These are phyloP conservation scores for Metschnikowia orientalis DNA, from an alignment of 805 yeast species.

Conservation along the genomic window DNA sequence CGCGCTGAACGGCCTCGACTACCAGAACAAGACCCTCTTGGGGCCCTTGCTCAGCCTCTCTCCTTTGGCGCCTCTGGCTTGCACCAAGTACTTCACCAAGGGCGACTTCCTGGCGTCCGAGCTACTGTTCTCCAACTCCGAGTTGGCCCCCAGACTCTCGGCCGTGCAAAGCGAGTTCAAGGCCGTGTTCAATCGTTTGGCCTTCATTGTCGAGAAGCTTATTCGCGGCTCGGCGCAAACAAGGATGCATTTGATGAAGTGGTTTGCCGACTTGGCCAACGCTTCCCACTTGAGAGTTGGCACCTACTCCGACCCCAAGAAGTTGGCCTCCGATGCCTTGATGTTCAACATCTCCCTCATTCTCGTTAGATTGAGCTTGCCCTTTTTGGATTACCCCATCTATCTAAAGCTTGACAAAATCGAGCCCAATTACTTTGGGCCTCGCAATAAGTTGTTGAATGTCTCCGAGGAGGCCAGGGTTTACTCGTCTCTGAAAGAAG, in stretches of 20 bases:
- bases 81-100: constrained; percentile 41
- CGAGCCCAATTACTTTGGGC: constrained; percentile 61
- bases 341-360: constrained; percentile 72
- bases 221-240: constrained; percentile 68
- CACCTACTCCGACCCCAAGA: constrained; percentile 65
- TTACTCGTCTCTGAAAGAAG: constrained; percentile 69
- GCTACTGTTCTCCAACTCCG: constrained; percentile 40
- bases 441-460: constrained; percentile 51
- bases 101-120: constrained; percentile 19
- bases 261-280: constrained; percentile 72
- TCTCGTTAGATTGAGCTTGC: constrained; percentile 69
- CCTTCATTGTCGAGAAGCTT: constrained; percentile 65
- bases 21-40: constrained; percentile 59
- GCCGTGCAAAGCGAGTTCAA: constrained; percentile 57
- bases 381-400: constrained; percentile 65
- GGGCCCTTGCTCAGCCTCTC: constrained; percentile 78
- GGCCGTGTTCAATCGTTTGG: constrained; percentile 57
- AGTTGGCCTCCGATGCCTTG: constrained; percentile 72
- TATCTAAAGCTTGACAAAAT: constrained; percentile 72
- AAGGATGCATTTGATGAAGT: constrained; percentile 58
- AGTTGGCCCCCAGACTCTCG: constrained; percentile 43
- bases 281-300: constrained; percentile 85
- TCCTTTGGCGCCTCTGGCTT: constrained; percentile 57
- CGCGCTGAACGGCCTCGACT: constrained; percentile 41
- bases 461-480: constrained; percentile 78